Percentiles rank a stretch among this genome's conserved stretches.
Conservation (phyloP, 805 yeast genomes). For the Brettanomyces sp. region DNA sequence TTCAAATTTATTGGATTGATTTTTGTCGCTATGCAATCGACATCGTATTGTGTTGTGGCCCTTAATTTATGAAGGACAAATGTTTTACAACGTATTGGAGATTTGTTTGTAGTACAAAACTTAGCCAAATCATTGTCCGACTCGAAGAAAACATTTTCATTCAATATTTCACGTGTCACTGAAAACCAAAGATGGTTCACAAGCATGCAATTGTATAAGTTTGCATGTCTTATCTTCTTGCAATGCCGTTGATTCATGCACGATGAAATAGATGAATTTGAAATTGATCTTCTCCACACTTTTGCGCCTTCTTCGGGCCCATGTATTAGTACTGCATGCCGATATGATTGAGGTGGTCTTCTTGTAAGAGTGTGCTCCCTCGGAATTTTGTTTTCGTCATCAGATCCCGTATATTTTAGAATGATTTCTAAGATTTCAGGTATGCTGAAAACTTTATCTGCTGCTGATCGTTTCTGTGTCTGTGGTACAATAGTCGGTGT, state of each 20-base stretch:
- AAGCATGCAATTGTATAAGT: constrained; percentile 50
- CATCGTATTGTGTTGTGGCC: constrained; percentile 38
- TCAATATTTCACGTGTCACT: constrained; percentile 44
- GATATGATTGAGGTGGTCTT: constrained; percentile 68
- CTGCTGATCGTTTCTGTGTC: no score
- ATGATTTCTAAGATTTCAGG: constrained; percentile 70
- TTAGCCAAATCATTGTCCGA: constrained; percentile 29
- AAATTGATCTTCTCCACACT: constrained; percentile 26
- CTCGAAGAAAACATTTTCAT: constrained; percentile 46
- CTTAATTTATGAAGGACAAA: constrained; percentile 61
- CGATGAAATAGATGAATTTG: constrained; percentile 7
- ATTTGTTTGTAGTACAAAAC: constrained; percentile 6
- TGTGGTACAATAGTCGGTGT: neutral
- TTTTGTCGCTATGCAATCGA: constrained; percentile 36
- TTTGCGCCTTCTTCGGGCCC: constrained; percentile 28
- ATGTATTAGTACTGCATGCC: constrained; percentile 54
- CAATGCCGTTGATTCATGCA: constrained; percentile 1
- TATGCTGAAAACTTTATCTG: constrained; percentile 42
- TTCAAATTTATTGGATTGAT: constrained; percentile 40
- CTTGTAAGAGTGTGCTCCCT: constrained; percentile 50
- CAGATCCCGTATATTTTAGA: constrained; percentile 49
- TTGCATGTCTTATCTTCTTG: constrained; percentile 10
- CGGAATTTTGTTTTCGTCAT: constrained; percentile 39
- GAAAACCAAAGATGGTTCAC: constrained; percentile 64
- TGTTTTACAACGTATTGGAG: constrained; percentile 15